Base-by-base conservation (phyloP, 805 yeast genomes). In the Ogataea nitratoaversa region DNA sequence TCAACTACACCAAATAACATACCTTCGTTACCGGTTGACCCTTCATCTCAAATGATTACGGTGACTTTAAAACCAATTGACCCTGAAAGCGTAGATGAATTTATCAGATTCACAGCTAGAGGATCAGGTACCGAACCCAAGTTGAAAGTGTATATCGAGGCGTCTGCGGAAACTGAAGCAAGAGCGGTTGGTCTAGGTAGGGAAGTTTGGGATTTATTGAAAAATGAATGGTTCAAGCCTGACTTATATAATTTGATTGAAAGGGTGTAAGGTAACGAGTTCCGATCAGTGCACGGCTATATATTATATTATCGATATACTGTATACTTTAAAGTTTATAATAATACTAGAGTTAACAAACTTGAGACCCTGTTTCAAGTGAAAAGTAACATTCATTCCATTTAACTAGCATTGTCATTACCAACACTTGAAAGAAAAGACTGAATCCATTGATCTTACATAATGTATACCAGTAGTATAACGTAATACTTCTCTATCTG, bases 71-170 rank as follows among this genome's bases (percentile, higher is more conserved):
- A 45, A 20, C 52, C 59, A 3, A 43, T 48, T 2, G 45, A 42
- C 2, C 34, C 44, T 5, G 25, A 38, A 6, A 60, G 53, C 2
- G 48, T 32, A 2, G 44, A 27, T 9, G 74, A 68, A 31, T 48
- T 47, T 17, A 79, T 87, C 2, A 65, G 95, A 27, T 81, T 90
- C 56, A 90, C 98, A 0, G 79, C 86, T 36, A 72, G 99, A 38
- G 97, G 97, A 0, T 87, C 96, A 3, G 99, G 99, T 9, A 91
- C 99, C 0, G 99, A 91, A 60, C 97, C 97, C 2, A 91, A 91
- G 59, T 68, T 91, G 47, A 91, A 91, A 60, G 85, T 91, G 1
- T 91, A 91, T 63, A 81, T 91, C 25, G 99, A 91, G 57, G 93
- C 95, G 0, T 62, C 62, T 31, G 72, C 87, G 0, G 36, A 46